phyloP scores from a whole-genome alignment of 257 asterid genomes.

The Jaltomata sinuosa region DNA sequence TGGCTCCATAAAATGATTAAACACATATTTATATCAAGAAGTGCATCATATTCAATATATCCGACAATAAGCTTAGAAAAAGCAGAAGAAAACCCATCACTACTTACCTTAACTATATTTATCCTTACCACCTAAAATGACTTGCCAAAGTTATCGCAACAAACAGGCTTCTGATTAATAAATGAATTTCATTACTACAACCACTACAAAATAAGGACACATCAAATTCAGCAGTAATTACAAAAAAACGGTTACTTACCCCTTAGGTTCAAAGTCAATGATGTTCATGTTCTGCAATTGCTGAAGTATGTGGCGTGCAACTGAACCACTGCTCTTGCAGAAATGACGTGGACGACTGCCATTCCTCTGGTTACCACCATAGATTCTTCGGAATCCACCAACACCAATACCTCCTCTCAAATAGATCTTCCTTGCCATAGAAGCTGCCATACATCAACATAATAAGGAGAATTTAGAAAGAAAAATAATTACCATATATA shows the following conservation, averaged over 20 bases:
- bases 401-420: slow-evolving; percentile 90
- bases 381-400: slow-evolving; percentile 76
- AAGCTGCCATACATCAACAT: slow-evolving; percentile 34
- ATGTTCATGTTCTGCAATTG: slow-evolving; percentile 75
- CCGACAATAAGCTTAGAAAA: background rate
- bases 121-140: background rate
- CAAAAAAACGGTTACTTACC: slow-evolving; percentile 74
- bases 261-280: slow-evolving; percentile 62
- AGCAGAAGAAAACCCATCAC: background rate
- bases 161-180: slow-evolving; percentile 48
- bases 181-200: slow-evolving; percentile 45
- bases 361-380: slow-evolving; percentile 97
- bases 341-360: slow-evolving; percentile 89
- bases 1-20: background rate
- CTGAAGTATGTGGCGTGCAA: slow-evolving; percentile 87
- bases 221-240: slow-evolving; percentile 62
- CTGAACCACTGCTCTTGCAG: slow-evolving; percentile 83
- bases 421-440: slow-evolving; percentile 92
- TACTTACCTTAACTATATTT: background rate
- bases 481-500: background rate
- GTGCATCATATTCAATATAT: background rate
- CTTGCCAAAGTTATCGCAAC: background rate
- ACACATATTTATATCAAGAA: background rate
- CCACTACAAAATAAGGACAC: slow-evolving; percentile 62
- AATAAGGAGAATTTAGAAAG: background rate